phyloP scores from a whole-genome alignment of 179 eudicot genomes.

The Spergularia azorica region DNA sequence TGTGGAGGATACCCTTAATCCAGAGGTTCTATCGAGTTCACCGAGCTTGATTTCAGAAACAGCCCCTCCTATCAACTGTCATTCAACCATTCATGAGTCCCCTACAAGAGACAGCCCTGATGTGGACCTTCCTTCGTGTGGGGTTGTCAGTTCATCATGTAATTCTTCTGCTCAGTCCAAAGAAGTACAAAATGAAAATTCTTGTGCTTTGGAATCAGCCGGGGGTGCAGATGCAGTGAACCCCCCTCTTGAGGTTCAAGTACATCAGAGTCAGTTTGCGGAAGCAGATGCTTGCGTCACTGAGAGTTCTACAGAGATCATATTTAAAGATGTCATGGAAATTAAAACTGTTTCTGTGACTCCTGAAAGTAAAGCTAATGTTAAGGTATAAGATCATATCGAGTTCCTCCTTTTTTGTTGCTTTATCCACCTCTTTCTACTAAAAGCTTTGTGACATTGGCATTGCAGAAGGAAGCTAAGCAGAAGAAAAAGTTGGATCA shows the following conservation, averaged over 20 bases:
- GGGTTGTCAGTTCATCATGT: constrained; percentile 20
- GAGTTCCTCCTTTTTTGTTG: not conserved
- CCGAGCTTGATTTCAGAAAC: not conserved
- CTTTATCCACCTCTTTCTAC: not conserved
- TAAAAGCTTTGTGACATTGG: constrained; percentile 6
- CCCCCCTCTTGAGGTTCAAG: constrained; percentile 13
- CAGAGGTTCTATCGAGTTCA: constrained; percentile 3
- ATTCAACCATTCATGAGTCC: constrained; percentile 14
- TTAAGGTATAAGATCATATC: constrained; percentile 33
- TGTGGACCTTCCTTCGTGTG: constrained; percentile 20
- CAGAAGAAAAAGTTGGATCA: constrained; percentile 28
- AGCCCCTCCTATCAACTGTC: not conserved
- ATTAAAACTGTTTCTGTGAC: constrained; percentile 11
- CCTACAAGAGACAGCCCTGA: constrained; percentile 15
- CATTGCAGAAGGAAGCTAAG: constrained; percentile 17
- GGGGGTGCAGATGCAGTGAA: not conserved
- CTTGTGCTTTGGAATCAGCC: constrained; percentile 13
- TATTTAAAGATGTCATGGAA: constrained; percentile 22
- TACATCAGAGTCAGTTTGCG: constrained; percentile 19
- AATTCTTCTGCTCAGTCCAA: constrained; percentile 16
- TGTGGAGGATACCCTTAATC: constrained; percentile 7
- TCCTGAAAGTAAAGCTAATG: constrained; percentile 27
- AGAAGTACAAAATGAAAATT: constrained; percentile 20
- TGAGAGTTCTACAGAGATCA: constrained; percentile 27
- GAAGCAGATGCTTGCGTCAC: constrained; percentile 19